Percentiles rank a stretch among this genome's conserved stretches.
Evolutionary conservation across 2,329 filamentous ascomycete genomes (phyloP).

Genomic region (Gremmenia infestans): DNA sequence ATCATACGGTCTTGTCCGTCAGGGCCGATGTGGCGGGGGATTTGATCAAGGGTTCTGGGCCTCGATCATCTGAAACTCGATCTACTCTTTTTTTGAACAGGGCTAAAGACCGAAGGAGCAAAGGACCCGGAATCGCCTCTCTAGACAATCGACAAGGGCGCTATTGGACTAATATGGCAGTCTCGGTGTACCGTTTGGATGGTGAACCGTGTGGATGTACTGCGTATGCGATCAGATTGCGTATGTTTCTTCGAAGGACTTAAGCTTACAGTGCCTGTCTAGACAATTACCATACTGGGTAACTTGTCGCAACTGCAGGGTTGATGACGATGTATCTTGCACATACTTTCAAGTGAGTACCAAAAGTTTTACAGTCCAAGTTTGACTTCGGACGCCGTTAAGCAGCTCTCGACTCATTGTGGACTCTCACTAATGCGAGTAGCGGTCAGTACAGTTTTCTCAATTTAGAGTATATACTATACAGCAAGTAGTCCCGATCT

Average conservation of each 20-base stretch:
- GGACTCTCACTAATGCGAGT: too few species aligned
- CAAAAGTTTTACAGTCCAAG: too few species aligned
- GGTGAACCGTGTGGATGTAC: neutral
- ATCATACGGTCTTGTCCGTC: neutral
- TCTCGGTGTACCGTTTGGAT: neutral
- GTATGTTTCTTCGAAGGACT: neutral
- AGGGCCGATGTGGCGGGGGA: neutral
- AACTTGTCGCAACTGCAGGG: neutral
- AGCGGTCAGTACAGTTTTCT: too few species aligned
- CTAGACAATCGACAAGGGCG: neutral
- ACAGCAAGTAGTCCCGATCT: too few species aligned
- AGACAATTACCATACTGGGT: neutral
- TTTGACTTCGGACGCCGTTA: too few species aligned
- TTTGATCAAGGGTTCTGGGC: neutral
- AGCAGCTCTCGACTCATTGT: too few species aligned
- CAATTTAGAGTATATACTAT: too few species aligned
- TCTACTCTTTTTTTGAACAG: neutral
- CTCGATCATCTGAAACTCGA: neutral
- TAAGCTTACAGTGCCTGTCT: neutral
- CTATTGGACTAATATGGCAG: neutral
- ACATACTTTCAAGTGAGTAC: too few species aligned
- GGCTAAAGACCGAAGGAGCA: neutral
- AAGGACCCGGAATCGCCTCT: neutral
- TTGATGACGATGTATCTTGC: neutral
- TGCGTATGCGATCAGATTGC: neutral